Percentiles rank a stretch among this genome's conserved stretches.
phyloP scores from a whole-genome alignment of 371 early-diverging fungal species.

The Saksenaea vasiformis region DNA sequence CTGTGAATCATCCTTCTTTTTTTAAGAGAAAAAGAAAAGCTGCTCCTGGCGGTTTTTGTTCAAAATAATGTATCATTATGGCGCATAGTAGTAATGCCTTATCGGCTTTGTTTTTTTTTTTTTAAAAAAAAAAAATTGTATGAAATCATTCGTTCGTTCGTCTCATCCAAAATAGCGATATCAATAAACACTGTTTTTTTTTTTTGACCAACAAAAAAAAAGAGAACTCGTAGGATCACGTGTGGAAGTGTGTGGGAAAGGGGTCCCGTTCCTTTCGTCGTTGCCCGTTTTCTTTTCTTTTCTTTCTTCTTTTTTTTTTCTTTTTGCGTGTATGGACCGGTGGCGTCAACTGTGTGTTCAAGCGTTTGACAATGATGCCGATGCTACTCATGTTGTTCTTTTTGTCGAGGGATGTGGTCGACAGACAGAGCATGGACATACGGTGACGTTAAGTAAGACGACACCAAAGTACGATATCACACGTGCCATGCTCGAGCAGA shows the following conservation, averaged over 20 bases:
- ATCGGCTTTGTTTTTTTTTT: too few relatives aligned
- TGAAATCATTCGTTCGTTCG: too few relatives aligned
- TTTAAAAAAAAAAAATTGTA: too few relatives aligned
- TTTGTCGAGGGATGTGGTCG: conserved; percentile 23
- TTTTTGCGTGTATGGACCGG: conserved; percentile 16
- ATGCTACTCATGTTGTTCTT: conserved; percentile 25
- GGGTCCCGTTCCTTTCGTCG: too few relatives aligned
- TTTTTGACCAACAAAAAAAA: too few relatives aligned
- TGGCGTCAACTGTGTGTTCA: conserved; percentile 23
- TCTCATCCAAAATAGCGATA: too few relatives aligned
- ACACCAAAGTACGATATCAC: neutral
- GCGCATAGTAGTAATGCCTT: too few relatives aligned
- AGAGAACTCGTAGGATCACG: too few relatives aligned
- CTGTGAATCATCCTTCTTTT: neutral
- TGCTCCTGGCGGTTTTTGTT: too few relatives aligned
- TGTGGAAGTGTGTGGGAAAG: too few relatives aligned
- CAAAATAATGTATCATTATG: too few relatives aligned
- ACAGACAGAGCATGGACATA: conserved; percentile 3
- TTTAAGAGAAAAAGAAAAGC: neutral
- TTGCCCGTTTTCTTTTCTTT: neutral
- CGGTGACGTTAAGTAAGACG: neutral
- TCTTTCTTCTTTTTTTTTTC: neutral
- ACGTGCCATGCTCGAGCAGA: conserved; percentile 1
- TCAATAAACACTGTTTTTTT: too few relatives aligned
- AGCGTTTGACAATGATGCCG: conserved; percentile 25